Evolutionary conservation across 768 basidiomycete species (phyloP).

Genomic region (Leccinellum rugosiceps): DNA sequence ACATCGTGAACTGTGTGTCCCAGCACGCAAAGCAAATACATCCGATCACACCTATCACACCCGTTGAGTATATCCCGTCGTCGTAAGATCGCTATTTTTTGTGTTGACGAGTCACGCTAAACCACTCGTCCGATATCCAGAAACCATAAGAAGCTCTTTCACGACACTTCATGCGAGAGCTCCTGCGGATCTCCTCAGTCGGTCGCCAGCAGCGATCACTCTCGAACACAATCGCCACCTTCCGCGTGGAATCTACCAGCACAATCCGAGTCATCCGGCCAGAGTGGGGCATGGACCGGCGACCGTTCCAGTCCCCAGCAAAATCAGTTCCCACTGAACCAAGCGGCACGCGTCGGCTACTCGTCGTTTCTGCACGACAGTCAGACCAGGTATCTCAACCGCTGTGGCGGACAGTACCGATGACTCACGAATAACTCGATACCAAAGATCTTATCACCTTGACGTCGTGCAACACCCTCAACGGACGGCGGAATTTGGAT

Average conservation of each 20-base stretch:
- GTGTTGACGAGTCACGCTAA: conserved; percentile 12
- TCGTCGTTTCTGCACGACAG: conserved; percentile 56
- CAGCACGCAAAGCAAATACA: conserved; percentile 30
- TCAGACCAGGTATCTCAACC: conserved; percentile 46
- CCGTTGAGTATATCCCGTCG: conserved; percentile 33
- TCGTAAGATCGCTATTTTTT: conserved; percentile 26
- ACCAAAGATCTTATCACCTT: conserved; percentile 65
- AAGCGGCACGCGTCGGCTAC: conserved; percentile 50
- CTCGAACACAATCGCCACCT: conserved; percentile 47
- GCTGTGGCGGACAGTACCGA: conserved; percentile 8
- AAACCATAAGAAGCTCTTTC: conserved; percentile 32
- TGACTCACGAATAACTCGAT: conserved; percentile 17
- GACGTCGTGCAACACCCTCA: conserved; percentile 85
- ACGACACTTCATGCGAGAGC: conserved; percentile 30
- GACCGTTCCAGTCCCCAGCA: conserved; percentile 36
- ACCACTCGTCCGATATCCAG: conserved; percentile 13
- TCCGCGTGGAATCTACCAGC: conserved; percentile 40
- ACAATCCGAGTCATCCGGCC: conserved; percentile 32
- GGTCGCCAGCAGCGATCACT: conserved; percentile 42
- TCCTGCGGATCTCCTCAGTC: conserved; percentile 31
- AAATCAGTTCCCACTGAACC: conserved; percentile 36
- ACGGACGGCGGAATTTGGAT: conserved; percentile 78
- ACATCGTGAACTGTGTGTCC: conserved; percentile 10
- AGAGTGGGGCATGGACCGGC: conserved; percentile 25
- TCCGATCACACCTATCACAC: conserved; percentile 36